phyloP scores from a whole-genome alignment of 2,329 filamentous ascomycete species.

The Fusarium graminum region DNA sequence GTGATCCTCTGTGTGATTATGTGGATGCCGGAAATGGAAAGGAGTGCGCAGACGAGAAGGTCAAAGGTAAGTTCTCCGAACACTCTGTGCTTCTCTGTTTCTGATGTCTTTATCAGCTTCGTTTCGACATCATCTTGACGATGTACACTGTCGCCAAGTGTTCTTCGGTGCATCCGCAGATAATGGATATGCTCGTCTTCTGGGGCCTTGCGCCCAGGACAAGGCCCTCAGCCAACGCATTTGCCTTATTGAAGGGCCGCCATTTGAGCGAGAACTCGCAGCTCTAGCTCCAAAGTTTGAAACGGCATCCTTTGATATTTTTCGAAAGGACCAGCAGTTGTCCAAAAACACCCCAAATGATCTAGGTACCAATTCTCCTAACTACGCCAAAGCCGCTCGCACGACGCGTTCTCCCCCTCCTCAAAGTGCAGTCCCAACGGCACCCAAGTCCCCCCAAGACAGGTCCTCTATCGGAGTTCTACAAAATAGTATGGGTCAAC shows the following conservation, averaged over 20 bases:
- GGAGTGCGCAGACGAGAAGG: constrained; percentile 58
- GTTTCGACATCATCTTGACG: constrained; percentile 51
- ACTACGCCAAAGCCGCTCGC: constrained; percentile 11
- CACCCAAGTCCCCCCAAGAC: not conserved
- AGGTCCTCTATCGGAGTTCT: constrained; percentile 3
- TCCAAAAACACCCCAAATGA: constrained; percentile 14
- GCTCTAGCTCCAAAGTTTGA: constrained; percentile 49
- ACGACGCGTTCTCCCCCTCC: not conserved
- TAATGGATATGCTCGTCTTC: constrained; percentile 58
- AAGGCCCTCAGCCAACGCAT: constrained; percentile 48
- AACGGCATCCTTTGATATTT: constrained; percentile 45
- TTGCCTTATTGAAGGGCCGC: constrained; percentile 55
- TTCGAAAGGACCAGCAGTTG: constrained; percentile 46
- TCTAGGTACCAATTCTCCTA: constrained; percentile 26
- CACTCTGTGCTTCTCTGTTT: too few species aligned
- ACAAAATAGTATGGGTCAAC: constrained; percentile 46
- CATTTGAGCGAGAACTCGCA: constrained; percentile 55
- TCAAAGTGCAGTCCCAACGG: not conserved
- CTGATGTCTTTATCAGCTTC: too few species aligned
- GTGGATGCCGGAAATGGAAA: constrained; percentile 59
- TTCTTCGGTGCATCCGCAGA: constrained; percentile 59
- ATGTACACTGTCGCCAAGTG: constrained; percentile 57
- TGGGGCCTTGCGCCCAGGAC: constrained; percentile 51
- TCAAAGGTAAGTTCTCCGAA: constrained; percentile 52
- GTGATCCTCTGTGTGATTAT: constrained; percentile 54